A percentile compares a stretch with the other conserved stretches of the same genome.
phyloP scores from a whole-genome alignment of 331 rosid species.

The Quercus tomentella region DNA sequence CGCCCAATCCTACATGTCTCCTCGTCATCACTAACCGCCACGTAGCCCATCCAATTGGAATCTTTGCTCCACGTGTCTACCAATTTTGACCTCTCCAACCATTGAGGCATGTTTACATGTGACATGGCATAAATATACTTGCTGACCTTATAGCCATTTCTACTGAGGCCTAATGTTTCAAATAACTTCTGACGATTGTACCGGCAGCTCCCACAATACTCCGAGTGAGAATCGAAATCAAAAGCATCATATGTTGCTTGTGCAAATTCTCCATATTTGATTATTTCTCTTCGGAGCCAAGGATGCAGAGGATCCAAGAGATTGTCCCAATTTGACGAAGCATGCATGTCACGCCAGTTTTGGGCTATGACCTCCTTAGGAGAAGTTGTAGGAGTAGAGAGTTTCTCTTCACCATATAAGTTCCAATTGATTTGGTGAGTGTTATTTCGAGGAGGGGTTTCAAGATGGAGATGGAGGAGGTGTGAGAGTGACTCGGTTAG shows the following conservation, averaged over 20 bases:
- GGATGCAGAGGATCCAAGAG: conserved; percentile 56
- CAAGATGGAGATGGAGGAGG: conserved; percentile 43
- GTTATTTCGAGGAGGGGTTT: conserved; percentile 17
- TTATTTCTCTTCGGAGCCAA: conserved; percentile 54
- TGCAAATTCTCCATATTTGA: conserved; percentile 70
- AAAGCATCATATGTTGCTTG: conserved; percentile 80
- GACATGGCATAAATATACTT: conserved; percentile 63
- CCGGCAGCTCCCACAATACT: conserved; percentile 59
- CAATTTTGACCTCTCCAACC: conserved; percentile 59
- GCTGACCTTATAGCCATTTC: conserved; percentile 44
- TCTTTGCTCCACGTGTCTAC: conserved; percentile 57
- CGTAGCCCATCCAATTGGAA: conserved; percentile 69
- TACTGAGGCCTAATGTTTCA: conserved; percentile 29
- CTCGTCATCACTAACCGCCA: conserved; percentile 47
- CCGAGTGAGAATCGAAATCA: conserved; percentile 55
- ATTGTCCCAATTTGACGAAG: conserved; percentile 35
- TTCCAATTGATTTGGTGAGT: conserved; percentile 1
- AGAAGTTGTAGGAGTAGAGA: conserved; percentile 48
- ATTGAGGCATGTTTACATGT: conserved; percentile 47
- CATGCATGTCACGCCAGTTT: conserved; percentile 59
- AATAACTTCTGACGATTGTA: conserved; percentile 38
- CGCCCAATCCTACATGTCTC: conserved; percentile 57
- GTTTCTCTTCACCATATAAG: conserved; percentile 17
- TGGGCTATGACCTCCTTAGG: conserved; percentile 49
- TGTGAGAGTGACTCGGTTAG: conserved; percentile 48